phyloP scores from a whole-genome alignment of 768 basidiomycete genomes.

The Sutorius australiensis region DNA sequence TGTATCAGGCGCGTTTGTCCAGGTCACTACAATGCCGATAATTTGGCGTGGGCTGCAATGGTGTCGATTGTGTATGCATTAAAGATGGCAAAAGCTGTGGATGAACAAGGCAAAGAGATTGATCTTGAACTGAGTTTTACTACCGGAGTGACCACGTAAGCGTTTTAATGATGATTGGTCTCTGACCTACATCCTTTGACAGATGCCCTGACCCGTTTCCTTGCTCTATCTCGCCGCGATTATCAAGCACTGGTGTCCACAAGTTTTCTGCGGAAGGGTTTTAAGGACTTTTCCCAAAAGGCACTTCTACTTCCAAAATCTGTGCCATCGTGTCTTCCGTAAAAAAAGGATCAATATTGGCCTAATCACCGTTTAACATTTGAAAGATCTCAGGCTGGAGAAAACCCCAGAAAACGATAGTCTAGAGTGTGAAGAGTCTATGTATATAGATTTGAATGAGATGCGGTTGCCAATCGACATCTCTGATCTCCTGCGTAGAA shows the following conservation, averaged over 20 bases:
- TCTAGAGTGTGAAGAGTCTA: too few relatives aligned
- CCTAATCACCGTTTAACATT: too few relatives aligned
- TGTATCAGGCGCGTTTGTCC: slow-evolving; percentile 27
- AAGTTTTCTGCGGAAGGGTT: neutral
- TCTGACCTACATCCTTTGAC: neutral
- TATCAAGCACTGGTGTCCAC: neutral
- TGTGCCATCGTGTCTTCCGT: too few relatives aligned
- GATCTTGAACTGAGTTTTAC: slow-evolving; percentile 12
- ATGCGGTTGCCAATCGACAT: too few relatives aligned
- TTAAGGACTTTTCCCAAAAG: neutral
- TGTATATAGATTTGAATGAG: too few relatives aligned
- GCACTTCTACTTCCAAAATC: too few relatives aligned
- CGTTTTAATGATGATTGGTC: neutral
- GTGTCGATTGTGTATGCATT: slow-evolving; percentile 25
- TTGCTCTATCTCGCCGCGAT: slow-evolving; percentile 10
- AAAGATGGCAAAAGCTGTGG: slow-evolving; percentile 24
- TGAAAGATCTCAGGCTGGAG: too few relatives aligned
- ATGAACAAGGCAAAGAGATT: slow-evolving; percentile 27
- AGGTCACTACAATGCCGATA: slow-evolving; percentile 31
- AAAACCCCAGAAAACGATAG: too few relatives aligned
- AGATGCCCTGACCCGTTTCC: slow-evolving; percentile 13
- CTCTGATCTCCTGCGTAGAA: too few relatives aligned
- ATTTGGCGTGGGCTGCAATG: slow-evolving; percentile 29
- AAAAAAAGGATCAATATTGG: too few relatives aligned
- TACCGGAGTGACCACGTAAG: slow-evolving; percentile 13